These are phyloP conservation scores for Boletus rubescentipes DNA, from an alignment of 768 basidiomycete genomes.

Conservation along the genomic window DNA sequence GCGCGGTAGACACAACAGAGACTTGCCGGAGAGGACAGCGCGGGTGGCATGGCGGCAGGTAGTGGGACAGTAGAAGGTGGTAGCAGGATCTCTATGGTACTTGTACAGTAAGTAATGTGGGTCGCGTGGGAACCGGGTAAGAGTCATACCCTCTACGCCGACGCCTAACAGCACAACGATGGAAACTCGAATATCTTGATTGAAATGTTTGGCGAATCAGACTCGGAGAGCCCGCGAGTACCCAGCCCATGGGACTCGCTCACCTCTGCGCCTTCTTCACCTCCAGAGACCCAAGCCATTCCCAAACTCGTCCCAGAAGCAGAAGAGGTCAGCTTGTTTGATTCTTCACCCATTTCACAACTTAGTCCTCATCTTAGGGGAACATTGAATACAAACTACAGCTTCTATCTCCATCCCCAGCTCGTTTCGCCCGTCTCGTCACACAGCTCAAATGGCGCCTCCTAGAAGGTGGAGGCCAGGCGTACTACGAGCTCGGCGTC, in stretches of 20 bases:
- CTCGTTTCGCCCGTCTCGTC: slow-evolving; percentile 79
- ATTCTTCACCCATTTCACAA: not conserved
- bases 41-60: slow-evolving; percentile 29
- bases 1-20: not conserved
- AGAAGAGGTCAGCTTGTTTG: slow-evolving; percentile 47
- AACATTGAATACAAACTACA: slow-evolving; percentile 96
- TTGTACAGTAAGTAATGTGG: too few species aligned
- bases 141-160: slow-evolving; percentile 5
- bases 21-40: slow-evolving; percentile 26
- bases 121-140: slow-evolving; percentile 16
- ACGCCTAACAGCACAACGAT: slow-evolving; percentile 40
- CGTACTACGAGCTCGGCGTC: slow-evolving; percentile 81
- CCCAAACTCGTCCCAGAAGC: slow-evolving; percentile 76
- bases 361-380: slow-evolving; percentile 43
- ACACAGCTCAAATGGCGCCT: slow-evolving; percentile 97
- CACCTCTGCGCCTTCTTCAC: slow-evolving; percentile 52
- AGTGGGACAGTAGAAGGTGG: too few species aligned
- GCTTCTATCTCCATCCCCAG: slow-evolving; percentile 72
- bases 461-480: slow-evolving; percentile 79
- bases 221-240: slow-evolving; percentile 76
- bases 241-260: slow-evolving; percentile 83
- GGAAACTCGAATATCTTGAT: slow-evolving; percentile 56
- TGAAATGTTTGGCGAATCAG: slow-evolving; percentile 78
- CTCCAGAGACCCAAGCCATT: slow-evolving; percentile 37
- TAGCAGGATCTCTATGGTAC: too few species aligned